Conservation (phyloP, 169 alveolate genomes). For the Blepharisma undulans region DNA sequence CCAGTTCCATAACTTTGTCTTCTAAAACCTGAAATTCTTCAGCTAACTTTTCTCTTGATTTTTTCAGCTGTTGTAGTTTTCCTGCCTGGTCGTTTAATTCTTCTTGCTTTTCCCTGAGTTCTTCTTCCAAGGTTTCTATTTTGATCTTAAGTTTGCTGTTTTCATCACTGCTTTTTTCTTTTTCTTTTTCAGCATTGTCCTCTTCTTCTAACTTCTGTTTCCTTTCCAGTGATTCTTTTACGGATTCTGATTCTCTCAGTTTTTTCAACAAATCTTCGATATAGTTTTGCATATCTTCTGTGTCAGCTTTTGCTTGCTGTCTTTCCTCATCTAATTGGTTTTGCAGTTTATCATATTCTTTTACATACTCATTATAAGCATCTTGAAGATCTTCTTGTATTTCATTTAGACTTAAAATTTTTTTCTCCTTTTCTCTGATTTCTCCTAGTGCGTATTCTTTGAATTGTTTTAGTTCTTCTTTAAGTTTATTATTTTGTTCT, state of each 20-base stretch:
- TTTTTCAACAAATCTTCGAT: neutral
- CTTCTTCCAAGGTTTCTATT: neutral
- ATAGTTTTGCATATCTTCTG: neutral
- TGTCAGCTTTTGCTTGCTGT: neutral
- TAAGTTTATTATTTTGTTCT: neutral
- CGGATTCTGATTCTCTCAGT: neutral
- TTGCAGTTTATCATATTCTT: neutral
- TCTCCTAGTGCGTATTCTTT: conserved; percentile 28
- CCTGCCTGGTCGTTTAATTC: neutral
- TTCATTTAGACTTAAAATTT: neutral
- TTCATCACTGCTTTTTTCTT: neutral
- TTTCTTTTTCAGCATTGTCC: neutral
- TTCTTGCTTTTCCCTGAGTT: neutral
- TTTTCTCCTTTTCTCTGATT: conserved; percentile 31
- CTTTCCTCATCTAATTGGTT: neutral
- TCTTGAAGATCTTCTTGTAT: neutral
- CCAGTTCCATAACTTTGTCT: neutral
- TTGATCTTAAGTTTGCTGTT: neutral
- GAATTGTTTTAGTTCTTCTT: neutral
- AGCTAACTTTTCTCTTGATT: neutral
- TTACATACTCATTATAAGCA: neutral
- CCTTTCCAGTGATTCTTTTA: neutral
- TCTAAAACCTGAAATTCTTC: neutral
- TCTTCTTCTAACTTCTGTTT: neutral
- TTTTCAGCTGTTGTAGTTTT: neutral